Evolutionary conservation across 2,329 filamentous ascomycete genomes (phyloP), one percentile per base, ranked within the genome.

Genomic region (Penicillium hesseltinei): DNA sequence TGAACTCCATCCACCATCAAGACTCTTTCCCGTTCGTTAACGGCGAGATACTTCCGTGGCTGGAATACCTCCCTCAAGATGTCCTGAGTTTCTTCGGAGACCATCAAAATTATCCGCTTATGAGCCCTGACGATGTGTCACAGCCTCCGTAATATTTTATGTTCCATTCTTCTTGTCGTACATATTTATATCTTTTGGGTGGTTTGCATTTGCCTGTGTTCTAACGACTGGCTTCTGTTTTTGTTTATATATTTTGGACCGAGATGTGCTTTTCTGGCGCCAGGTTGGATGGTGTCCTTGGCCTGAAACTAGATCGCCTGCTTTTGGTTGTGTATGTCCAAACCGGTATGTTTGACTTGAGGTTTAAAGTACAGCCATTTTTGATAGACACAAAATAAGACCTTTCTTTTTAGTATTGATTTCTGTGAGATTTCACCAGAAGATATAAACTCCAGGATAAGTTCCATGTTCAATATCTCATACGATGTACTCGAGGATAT

Each of bases 21-120:
- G 68, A 72, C 39, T 66, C 71, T 2, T 72, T 75, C 44, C 75
- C 75, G 2, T 77, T 78, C 10, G 73, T 76, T 29, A 72, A 71
- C 29, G 86, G 85, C 1, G 82, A 85, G 17, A 88, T 90, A 43
- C 83, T 90, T 74, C 85, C 87, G 0, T 92, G 89, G 88, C 77
- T 92, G 11, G 89, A 91, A 65, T 90, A 89, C 58, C 76, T 91
- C 7, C 88, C 88, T 0, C 82, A 82, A 25, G 87, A 90, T 66
- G 81, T 89, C 58, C 67, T 89, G 39, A 81, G 79, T 33, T 81
- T 85, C 52, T 85, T 79, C 60, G 75, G 73, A 4, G 76, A 78
- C 11, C 65, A 71, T 44, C 70, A 73, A 51, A 69, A 62, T 44
- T 75, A 68, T 33, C 56, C 66, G 13, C 58, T 74, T 50, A 69